Evolutionary conservation across 176 grass and related monocot genomes (phyloP).

Genomic region (Eragrostis curvula): DNA sequence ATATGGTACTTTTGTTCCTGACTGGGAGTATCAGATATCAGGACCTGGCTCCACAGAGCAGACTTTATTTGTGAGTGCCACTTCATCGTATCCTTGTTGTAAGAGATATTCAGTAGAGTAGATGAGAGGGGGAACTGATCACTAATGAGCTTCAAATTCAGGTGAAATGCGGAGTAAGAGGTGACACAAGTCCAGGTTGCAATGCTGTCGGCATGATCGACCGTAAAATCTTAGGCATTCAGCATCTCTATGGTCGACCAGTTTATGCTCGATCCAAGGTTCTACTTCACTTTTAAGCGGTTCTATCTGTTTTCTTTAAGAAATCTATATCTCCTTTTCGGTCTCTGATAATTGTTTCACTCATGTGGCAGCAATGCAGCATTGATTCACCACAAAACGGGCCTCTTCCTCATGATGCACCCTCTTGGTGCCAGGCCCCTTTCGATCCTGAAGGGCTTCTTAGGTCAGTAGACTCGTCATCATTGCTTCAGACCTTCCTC

Average conservation of each 20-base stretch:
- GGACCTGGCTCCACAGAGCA: slow-evolving; percentile 49
- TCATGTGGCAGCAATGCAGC: slow-evolving; percentile 69
- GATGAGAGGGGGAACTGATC: slow-evolving; percentile 15
- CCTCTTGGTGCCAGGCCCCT: slow-evolving; percentile 94
- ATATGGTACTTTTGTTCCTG: slow-evolving; percentile 76
- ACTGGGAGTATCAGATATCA: slow-evolving; percentile 67
- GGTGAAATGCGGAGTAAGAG: slow-evolving; percentile 86
- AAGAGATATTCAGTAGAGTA: background rate
- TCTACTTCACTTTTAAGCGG: slow-evolving; percentile 16
- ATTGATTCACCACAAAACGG: slow-evolving; percentile 70
- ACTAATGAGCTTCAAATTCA: slow-evolving; percentile 23
- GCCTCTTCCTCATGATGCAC: slow-evolving; percentile 63
- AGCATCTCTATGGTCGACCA: slow-evolving; percentile 79
- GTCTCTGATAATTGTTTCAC: slow-evolving; percentile 14
- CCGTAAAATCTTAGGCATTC: slow-evolving; percentile 76
- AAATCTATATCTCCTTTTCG: background rate
- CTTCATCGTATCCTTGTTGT: slow-evolving; percentile 3
- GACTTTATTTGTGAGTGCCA: slow-evolving; percentile 54
- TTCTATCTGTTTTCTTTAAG: background rate
- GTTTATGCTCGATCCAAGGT: slow-evolving; percentile 85
- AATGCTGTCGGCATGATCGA: slow-evolving; percentile 92
- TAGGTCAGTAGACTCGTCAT: slow-evolving; percentile 51
- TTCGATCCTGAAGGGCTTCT: slow-evolving; percentile 97
- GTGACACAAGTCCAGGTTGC: slow-evolving; percentile 75
- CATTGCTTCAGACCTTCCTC: slow-evolving; percentile 8